Percentiles rank a stretch among this genome's conserved stretches.
Evolutionary conservation across 164 flowering plant genomes (phyloP).

Genomic region (Akebia trifoliata): DNA sequence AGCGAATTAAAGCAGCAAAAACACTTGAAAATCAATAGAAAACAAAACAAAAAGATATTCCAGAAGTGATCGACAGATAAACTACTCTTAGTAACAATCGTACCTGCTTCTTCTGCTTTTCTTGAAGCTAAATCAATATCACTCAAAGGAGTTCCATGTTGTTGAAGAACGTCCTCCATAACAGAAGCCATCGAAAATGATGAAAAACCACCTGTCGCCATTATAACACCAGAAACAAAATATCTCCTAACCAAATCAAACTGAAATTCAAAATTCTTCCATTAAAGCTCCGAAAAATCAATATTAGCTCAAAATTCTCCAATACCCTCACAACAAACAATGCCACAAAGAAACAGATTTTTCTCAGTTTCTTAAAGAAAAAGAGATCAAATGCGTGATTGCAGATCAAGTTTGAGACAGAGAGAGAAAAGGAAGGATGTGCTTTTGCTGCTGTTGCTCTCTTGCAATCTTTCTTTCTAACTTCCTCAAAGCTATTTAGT

Average conservation of each 20-base stretch:
- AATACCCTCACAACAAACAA: not conserved
- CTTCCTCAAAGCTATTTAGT: slow-evolving; percentile 8
- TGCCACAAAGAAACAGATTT: not conserved
- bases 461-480: slow-evolving; percentile 13
- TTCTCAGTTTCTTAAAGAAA: not conserved
- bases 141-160: slow-evolving; percentile 36
- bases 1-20: too few species aligned
- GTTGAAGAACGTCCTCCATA: slow-evolving; percentile 65
- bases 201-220: slow-evolving; percentile 41
- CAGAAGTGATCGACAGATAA: not conserved
- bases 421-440: slow-evolving; percentile 2
- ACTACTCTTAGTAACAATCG: not conserved
- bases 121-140: slow-evolving; percentile 49
- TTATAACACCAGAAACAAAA: slow-evolving; percentile 12
- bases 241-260: slow-evolving; percentile 1
- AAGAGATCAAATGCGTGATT: not conserved
- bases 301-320: not conserved
- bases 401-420: slow-evolving; percentile 9
- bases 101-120: slow-evolving; percentile 70
- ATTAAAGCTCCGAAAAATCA: not conserved
- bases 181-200: slow-evolving; percentile 47
- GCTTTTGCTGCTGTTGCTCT: slow-evolving; percentile 8
- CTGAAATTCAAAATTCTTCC: slow-evolving; percentile 4
- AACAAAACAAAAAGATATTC: not conserved
- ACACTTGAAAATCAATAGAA: too few species aligned